Evolutionary conservation across 176 grass and related monocot species (phyloP).

Genomic region (Eleusine indica): DNA sequence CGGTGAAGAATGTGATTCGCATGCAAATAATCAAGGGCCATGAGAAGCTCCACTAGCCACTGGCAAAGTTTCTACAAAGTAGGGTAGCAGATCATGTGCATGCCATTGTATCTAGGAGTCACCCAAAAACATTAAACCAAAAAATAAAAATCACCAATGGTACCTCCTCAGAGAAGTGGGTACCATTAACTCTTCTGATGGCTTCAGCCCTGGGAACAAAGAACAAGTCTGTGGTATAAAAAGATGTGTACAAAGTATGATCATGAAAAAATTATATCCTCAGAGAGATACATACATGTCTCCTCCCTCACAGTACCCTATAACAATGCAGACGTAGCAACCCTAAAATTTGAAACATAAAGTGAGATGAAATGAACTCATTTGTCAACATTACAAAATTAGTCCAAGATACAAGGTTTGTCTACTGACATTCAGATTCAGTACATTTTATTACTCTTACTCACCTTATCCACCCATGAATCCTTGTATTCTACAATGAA

Average conservation of each 20-base stretch:
- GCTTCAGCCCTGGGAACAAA: constrained; percentile 64
- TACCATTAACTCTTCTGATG: constrained; percentile 66
- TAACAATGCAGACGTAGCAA: constrained; percentile 86
- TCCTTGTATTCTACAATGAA: constrained; percentile 96
- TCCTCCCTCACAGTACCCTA: constrained; percentile 87
- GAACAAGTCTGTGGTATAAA: neutral
- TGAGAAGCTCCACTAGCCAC: constrained; percentile 85
- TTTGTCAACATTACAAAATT: neutral
- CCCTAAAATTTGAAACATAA: constrained; percentile 57
- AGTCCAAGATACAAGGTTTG: neutral
- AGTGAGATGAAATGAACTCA: constrained; percentile 5
- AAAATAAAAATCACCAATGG: constrained; percentile 3
- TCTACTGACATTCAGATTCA: neutral
- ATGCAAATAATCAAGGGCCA: constrained; percentile 95
- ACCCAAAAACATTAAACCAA: neutral
- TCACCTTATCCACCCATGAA: constrained; percentile 94
- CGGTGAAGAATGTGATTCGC: constrained; percentile 93
- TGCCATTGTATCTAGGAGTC: constrained; percentile 1
- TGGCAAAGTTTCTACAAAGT: constrained; percentile 75
- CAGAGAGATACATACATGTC: constrained; percentile 79
- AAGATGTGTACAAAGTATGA: neutral
- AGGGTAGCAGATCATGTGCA: neutral
- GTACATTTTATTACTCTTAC: constrained; percentile 1
- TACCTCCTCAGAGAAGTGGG: constrained; percentile 82
- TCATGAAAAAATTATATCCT: constrained; percentile 4